These are phyloP conservation scores for Mayamaea pseudoterrestris DNA, from an alignment of 108 stramenopile species.

Conservation along the genomic window DNA sequence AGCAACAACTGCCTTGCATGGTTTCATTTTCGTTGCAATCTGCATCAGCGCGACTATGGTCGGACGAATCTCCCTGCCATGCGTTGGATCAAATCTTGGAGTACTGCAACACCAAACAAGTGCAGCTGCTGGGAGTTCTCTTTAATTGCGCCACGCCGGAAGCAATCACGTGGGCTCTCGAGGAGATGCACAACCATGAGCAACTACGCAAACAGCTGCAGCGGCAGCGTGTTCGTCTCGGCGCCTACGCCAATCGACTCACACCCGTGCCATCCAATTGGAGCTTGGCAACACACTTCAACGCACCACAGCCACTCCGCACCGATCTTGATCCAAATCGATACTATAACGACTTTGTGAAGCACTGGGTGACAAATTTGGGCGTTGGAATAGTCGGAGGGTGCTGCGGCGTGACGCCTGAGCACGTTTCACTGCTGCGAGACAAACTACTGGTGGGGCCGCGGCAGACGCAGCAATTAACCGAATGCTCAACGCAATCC, in stretches of 20 bases:
- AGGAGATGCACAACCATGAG: constrained; percentile 18
- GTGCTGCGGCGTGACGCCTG: constrained; percentile 79
- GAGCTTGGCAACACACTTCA: constrained; percentile 57
- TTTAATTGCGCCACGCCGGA: constrained; percentile 81
- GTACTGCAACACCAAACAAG: not conserved
- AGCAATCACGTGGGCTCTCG: constrained; percentile 51
- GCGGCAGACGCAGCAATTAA: no score
- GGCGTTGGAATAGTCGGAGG: constrained; percentile 57
- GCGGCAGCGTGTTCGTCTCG: constrained; percentile 25
- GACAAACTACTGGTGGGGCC: no score
- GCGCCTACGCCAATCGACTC: constrained; percentile 76
- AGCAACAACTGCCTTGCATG: constrained; percentile 21
- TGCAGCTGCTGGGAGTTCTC: constrained; percentile 38
- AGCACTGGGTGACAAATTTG: constrained; percentile 32
- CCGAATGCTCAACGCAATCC: no score
- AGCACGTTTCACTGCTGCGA: constrained; percentile 29
- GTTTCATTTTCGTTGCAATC: constrained; percentile 72
- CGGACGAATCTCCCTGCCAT: constrained; percentile 31
- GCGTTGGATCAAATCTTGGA: constrained; percentile 2
- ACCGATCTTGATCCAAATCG: constrained; percentile 42
- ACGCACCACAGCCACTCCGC: constrained; percentile 63
- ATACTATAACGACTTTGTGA: constrained; percentile 61
- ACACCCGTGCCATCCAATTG: constrained; percentile 58
- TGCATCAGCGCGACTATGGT: constrained; percentile 33
- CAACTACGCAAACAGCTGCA: constrained; percentile 8